Percentiles rank a stretch among this genome's conserved stretches.
phyloP scores from a whole-genome alignment of 768 basidiomycete genomes.

The Atractiella rhizophila region DNA sequence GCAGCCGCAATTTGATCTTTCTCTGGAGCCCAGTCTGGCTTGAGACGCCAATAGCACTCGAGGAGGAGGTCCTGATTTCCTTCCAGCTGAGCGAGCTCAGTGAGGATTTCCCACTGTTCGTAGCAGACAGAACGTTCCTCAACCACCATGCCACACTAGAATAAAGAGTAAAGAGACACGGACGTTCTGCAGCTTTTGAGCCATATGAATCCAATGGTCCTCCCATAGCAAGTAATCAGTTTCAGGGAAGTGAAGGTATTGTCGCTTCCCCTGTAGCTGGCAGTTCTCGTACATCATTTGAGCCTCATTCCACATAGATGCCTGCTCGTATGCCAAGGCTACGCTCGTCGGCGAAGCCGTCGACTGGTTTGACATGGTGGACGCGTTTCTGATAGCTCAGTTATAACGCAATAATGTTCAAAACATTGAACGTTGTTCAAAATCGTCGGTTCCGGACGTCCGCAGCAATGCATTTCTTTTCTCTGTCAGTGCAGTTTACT shows the following conservation, averaged over 20 bases:
- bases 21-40: slow-evolving; percentile 55
- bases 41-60: slow-evolving; percentile 82
- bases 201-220: slow-evolving; percentile 90
- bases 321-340: slow-evolving; percentile 72
- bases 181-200: slow-evolving; percentile 66
- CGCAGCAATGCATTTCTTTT: no score
- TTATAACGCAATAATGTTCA: no score
- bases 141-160: no score
- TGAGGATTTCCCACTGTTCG: slow-evolving; percentile 63
- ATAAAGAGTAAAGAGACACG: not conserved
- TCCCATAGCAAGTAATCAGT: slow-evolving; percentile 95
- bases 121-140: no score
- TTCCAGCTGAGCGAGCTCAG: slow-evolving; percentile 69
- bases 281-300: slow-evolving; percentile 67
- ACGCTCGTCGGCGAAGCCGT: slow-evolving; percentile 12
- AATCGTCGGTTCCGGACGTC: no score
- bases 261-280: slow-evolving; percentile 56
- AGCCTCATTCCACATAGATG: slow-evolving; percentile 90
- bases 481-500: no score
- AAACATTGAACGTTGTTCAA: no score
- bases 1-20: slow-evolving; percentile 47
- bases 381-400: no score
- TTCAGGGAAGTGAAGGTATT: slow-evolving; percentile 73
- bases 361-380: no score
- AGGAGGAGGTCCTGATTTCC: slow-evolving; percentile 73